Percentiles rank a stretch among this genome's conserved stretches.
These are phyloP conservation scores for Aristolochia contorta DNA, from an alignment of 164 flowering plant species.

Conservation along the genomic window DNA sequence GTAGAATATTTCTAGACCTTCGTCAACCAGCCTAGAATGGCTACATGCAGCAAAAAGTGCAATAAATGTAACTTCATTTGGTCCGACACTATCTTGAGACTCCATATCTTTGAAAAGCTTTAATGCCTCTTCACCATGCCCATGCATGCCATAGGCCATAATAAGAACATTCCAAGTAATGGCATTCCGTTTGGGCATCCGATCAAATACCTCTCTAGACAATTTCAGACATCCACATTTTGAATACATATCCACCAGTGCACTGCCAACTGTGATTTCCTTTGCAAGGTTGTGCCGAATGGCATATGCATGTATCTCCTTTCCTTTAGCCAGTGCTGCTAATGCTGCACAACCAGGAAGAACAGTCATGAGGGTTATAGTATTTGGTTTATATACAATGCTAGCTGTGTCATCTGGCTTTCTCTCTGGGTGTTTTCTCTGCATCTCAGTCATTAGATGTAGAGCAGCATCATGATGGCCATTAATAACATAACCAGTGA, in stretches of 20 bases:
- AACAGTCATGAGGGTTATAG: slow-evolving; percentile 67
- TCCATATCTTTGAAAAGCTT: slow-evolving; percentile 38
- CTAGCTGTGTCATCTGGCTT: slow-evolving; percentile 5
- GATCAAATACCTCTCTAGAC: slow-evolving; percentile 46
- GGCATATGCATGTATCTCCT: slow-evolving; percentile 74
- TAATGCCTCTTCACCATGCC: slow-evolving; percentile 54
- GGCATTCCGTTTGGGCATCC: slow-evolving; percentile 42
- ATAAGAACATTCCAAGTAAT: slow-evolving; percentile 79
- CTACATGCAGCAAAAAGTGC: slow-evolving; percentile 68
- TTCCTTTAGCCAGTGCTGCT: slow-evolving; percentile 65
- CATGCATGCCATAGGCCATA: slow-evolving; percentile 93
- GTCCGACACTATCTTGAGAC: slow-evolving; percentile 31
- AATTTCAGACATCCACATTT: slow-evolving; percentile 57
- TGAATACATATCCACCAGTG: slow-evolving; percentile 72
- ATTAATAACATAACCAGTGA: slow-evolving; percentile 53
- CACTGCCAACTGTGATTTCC: slow-evolving; percentile 67
- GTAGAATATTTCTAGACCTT: slow-evolving; percentile 48
- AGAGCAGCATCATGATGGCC: slow-evolving; percentile 48
- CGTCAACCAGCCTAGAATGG: slow-evolving; percentile 60
- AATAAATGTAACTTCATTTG: slow-evolving; percentile 64
- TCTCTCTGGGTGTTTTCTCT: slow-evolving; percentile 9
- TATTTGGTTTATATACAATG: slow-evolving; percentile 39
- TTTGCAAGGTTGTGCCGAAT: slow-evolving; percentile 37
- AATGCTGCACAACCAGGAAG: slow-evolving; percentile 79
- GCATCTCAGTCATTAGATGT: slow-evolving; percentile 47